Evolutionary conservation across 2,329 filamentous ascomycete species (phyloP).

Genomic region (Kalmusia sp.): DNA sequence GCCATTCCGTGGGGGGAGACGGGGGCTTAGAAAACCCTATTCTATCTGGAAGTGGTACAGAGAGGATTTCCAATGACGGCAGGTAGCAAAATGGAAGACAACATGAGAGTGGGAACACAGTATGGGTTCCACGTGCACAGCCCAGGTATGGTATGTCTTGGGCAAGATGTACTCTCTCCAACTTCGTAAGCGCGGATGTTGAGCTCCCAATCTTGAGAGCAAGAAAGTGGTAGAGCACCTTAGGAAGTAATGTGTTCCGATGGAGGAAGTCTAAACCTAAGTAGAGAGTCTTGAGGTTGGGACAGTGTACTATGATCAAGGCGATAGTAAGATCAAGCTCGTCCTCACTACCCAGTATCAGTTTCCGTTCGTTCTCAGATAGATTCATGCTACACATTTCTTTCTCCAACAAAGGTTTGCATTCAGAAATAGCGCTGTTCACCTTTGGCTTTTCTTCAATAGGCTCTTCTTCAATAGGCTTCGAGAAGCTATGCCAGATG

Average conservation of each 20-base stretch:
- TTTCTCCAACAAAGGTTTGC: too few relatives aligned
- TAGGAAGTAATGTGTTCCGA: conserved; percentile 3
- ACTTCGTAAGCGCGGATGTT: not conserved
- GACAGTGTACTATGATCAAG: conserved; percentile 4
- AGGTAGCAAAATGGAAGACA: conserved; percentile 10
- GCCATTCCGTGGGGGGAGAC: too few relatives aligned
- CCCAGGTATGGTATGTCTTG: not conserved
- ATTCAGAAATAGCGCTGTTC: too few relatives aligned
- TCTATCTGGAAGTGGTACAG: conserved; percentile 5
- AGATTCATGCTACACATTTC: too few relatives aligned
- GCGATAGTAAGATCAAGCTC: too few relatives aligned
- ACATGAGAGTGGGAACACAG: conserved; percentile 4
- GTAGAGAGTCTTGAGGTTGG: conserved; percentile 5
- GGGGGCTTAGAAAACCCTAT: not conserved
- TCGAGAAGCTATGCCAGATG: not conserved
- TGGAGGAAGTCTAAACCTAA: conserved; percentile 7
- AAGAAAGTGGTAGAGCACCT: not conserved
- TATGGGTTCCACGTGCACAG: not conserved
- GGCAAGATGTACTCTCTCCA: not conserved
- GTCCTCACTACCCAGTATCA: too few relatives aligned
- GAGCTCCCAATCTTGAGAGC: not conserved
- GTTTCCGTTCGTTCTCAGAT: too few relatives aligned
- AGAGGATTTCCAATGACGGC: conserved; percentile 6
- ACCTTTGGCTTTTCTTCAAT: too few relatives aligned
- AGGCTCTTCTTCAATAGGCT: too few relatives aligned